Conservation (phyloP, 2,329 filamentous ascomycete species). For the Fusarium begoniae region DNA sequence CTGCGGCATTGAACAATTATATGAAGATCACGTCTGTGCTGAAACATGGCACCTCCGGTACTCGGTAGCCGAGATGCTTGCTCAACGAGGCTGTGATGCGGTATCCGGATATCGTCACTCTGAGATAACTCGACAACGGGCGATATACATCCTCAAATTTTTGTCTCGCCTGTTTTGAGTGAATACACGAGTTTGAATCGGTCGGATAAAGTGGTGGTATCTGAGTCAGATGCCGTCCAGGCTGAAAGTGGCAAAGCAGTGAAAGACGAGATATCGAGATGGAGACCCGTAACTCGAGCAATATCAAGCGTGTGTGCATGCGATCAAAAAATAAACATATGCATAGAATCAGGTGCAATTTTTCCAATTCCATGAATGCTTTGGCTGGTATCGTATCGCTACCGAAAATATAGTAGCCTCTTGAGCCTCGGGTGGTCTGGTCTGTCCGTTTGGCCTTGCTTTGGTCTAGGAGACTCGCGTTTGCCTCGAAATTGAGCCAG, state of each 20-base stretch:
- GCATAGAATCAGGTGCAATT: not conserved
- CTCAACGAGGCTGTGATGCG: not conserved
- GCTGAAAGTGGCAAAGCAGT: constrained; percentile 31
- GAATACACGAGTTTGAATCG: not conserved
- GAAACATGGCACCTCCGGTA: not conserved
- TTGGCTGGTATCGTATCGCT: not conserved
- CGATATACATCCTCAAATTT: not conserved
- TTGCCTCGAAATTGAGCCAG: constrained; percentile 30
- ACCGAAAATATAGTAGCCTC: constrained; percentile 1
- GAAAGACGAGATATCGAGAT: constrained; percentile 4
- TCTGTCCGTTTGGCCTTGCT: constrained; percentile 14
- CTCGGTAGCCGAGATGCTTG: constrained; percentile 7
- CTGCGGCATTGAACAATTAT: not conserved
- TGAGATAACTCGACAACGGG: constrained; percentile 1
- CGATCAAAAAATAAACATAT: not conserved
- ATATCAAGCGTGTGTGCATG: not conserved
- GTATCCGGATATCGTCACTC: not conserved
- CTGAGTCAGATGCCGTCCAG: constrained; percentile 34
- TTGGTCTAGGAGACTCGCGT: constrained; percentile 25
- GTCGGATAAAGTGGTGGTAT: constrained; percentile 4
- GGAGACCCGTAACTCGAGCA: constrained; percentile 19
- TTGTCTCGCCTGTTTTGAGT: not conserved
- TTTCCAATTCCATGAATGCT: not conserved
- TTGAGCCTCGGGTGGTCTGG: constrained; percentile 17
- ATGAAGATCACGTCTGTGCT: not conserved